A percentile compares a stretch with the other conserved stretches of the same genome.
Conservation (phyloP, 2,329 filamentous ascomycete genomes). For the Paecilomyces sp. region DNA sequence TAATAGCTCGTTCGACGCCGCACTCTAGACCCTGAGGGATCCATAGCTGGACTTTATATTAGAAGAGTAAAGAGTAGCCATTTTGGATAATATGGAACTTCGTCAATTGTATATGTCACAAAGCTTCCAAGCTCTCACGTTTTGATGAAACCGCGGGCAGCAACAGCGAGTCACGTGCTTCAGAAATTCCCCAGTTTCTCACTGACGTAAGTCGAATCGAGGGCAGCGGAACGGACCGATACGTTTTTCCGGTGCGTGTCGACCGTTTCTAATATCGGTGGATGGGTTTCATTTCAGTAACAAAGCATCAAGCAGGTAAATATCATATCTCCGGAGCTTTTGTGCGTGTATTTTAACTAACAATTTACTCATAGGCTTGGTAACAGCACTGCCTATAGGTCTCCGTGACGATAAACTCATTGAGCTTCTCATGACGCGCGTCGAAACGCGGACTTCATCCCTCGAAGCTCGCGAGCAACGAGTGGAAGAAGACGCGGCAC, state of each 20-base stretch:
- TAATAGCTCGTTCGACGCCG: background rate
- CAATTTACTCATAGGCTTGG: background rate
- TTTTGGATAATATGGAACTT: background rate
- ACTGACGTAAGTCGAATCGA: background rate
- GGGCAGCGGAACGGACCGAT: background rate
- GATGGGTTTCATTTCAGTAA: background rate
- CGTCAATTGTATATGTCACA: background rate
- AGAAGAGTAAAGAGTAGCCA: background rate
- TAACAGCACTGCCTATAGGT: slow-evolving; percentile 10
- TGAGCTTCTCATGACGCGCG: slow-evolving; percentile 34
- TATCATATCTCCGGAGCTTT: background rate
- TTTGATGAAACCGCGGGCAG: background rate
- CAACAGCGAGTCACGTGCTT: background rate
- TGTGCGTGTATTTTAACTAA: slow-evolving; percentile 1
- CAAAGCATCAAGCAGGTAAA: background rate
- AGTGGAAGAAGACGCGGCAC: slow-evolving; percentile 31
- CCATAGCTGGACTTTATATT: background rate
- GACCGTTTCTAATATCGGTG: background rate
- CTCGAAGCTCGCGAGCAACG: slow-evolving; percentile 11
- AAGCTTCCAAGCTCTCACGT: background rate
- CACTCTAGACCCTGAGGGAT: background rate
- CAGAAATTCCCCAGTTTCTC: background rate
- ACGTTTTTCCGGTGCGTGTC: background rate
- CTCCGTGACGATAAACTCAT: slow-evolving; percentile 34
- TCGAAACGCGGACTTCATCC: slow-evolving; percentile 27